Percentiles rank a stretch among this genome's conserved stretches.
Conservation (phyloP, 2,329 filamentous ascomycete genomes). For the Saccharata proteae region DNA sequence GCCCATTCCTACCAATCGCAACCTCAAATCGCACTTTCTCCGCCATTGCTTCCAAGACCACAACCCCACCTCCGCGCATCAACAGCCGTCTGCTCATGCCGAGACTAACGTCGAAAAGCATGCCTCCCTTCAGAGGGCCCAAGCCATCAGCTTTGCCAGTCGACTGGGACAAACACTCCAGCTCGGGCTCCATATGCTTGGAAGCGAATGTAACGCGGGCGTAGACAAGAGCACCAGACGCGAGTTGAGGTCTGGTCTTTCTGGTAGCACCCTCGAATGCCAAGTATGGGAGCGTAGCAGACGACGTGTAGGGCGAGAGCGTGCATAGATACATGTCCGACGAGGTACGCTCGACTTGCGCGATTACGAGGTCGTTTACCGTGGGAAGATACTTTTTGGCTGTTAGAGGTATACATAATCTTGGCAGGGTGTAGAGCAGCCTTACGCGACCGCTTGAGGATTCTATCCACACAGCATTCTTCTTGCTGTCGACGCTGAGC, state of each 20-base stretch:
- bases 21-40: conserved; percentile 83
- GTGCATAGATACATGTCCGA: conserved; percentile 70
- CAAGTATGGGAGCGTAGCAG: conserved; percentile 67
- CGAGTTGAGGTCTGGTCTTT: conserved; percentile 75
- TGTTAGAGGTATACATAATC: neutral
- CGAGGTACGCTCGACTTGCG: conserved; percentile 64
- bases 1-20: conserved; percentile 83
- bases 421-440: conserved; percentile 15
- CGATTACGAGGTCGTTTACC: conserved; percentile 77
- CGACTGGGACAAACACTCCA: conserved; percentile 76
- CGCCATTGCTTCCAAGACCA: conserved; percentile 69
- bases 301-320: conserved; percentile 51
- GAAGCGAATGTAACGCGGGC: conserved; percentile 69
- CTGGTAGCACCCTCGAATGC: conserved; percentile 89
- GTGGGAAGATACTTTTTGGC: conserved; percentile 59
- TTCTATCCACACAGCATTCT: conserved; percentile 71
- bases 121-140: conserved; percentile 72
- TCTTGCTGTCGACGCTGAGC: conserved; percentile 55
- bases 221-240: conserved; percentile 70
- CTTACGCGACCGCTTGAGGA: conserved; percentile 55
- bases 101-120: conserved; percentile 70
- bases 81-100: conserved; percentile 74
- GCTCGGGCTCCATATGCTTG: conserved; percentile 39
- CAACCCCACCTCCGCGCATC: conserved; percentile 36
- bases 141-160: conserved; percentile 85